Evolutionary conservation across 2,329 filamentous ascomycete genomes (phyloP).

Genomic region (Plectosphaerella plurivora): DNA sequence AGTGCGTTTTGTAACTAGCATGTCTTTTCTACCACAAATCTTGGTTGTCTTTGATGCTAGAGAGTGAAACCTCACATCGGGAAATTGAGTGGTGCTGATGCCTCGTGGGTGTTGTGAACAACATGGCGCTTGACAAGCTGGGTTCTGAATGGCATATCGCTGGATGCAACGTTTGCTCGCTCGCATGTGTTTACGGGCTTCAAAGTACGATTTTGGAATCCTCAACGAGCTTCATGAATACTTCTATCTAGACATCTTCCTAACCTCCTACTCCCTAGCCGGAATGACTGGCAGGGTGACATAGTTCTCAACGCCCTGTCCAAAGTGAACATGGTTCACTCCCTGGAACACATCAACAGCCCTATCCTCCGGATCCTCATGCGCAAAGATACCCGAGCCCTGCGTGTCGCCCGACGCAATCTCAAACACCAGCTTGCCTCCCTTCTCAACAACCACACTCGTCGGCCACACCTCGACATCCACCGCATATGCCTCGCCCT

Average conservation of each 20-base stretch:
- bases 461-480: slow-evolving; percentile 65
- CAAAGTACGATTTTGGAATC: too few species aligned
- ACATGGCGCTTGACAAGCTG: too few species aligned
- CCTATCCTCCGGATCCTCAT: slow-evolving; percentile 43
- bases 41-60: neutral
- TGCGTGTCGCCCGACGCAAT: slow-evolving; percentile 54
- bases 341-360: slow-evolving; percentile 34
- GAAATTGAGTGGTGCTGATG: too few species aligned
- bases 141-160: too few species aligned
- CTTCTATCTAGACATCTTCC: neutral
- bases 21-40: neutral
- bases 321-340: slow-evolving; percentile 49
- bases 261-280: too few species aligned
- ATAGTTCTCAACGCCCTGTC: slow-evolving; percentile 42
- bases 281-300: slow-evolving; percentile 50
- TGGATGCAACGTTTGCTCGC: too few species aligned
- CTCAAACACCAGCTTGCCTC: slow-evolving; percentile 51
- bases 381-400: slow-evolving; percentile 52
- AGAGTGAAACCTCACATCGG: too few species aligned
- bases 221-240: too few species aligned
- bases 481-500: slow-evolving; percentile 51
- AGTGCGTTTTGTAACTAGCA: neutral
- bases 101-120: too few species aligned
- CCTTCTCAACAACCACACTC: slow-evolving; percentile 45
- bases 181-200: too few species aligned